These are phyloP conservation scores for Nakaseomyces nivariensis DNA, from an alignment of 1,139 yeast species.

Conservation along the genomic window DNA sequence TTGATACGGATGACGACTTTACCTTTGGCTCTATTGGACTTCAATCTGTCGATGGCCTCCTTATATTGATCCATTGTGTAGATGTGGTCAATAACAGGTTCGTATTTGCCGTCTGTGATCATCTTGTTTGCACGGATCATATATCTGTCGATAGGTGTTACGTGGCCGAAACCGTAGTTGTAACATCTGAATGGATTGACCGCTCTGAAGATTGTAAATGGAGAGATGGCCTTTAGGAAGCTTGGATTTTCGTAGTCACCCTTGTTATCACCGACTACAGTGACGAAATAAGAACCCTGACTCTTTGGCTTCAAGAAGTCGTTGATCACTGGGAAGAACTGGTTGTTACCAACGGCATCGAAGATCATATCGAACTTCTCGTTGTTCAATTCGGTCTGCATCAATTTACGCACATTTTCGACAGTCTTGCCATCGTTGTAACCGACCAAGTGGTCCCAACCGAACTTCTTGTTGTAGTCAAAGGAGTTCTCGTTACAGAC, in stretches of 20 bases:
- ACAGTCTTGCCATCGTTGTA: conserved; percentile 35
- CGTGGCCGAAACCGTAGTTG: conserved; percentile 27
- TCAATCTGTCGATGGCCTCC: conserved; percentile 41
- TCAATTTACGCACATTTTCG: conserved; percentile 28
- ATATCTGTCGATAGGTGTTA: conserved; percentile 18
- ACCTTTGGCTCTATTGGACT: conserved; percentile 46
- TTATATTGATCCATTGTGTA: conserved; percentile 40
- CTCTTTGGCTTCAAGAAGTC: conserved; percentile 34
- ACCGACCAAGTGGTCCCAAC: conserved; percentile 45
- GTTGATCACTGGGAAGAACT: conserved; percentile 31
- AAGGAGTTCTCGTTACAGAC: conserved; percentile 37
- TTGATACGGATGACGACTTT: conserved; percentile 39
- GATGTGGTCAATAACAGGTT: conserved; percentile 44
- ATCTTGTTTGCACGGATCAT: conserved; percentile 32
- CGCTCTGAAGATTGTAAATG: conserved; percentile 1
- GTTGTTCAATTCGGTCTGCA: conserved; percentile 25
- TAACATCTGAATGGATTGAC: conserved; percentile 35
- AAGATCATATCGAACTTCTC: conserved; percentile 39
- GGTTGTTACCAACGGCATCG: conserved; percentile 39
- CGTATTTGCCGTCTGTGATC: conserved; percentile 35
- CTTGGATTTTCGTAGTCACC: conserved; percentile 17
- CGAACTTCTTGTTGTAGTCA: conserved; percentile 36
- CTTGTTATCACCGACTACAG: conserved; percentile 43
- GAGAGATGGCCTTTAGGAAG: not conserved
- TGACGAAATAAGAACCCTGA: conserved; percentile 37